A percentile compares a stretch with the other conserved stretches of the same genome.
Evolutionary conservation across 148 eudicot genomes (phyloP).

Genomic region (Persicaria tinctoria): DNA sequence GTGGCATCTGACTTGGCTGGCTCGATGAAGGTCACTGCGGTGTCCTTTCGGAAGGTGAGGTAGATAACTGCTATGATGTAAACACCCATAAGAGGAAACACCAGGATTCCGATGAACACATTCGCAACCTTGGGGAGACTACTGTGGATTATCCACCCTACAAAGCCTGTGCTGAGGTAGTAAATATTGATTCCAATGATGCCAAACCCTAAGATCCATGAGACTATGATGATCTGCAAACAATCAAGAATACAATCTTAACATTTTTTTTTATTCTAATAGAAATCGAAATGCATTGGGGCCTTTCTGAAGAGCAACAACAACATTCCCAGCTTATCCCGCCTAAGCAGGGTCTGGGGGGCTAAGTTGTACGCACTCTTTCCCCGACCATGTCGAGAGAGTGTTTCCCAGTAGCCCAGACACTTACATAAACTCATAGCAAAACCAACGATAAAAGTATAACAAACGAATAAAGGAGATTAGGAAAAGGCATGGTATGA

Average conservation of each 20-base stretch:
- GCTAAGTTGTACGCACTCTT: too few species aligned
- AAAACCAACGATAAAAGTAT: too few species aligned
- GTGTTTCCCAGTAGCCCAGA: too few species aligned
- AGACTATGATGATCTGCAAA: conserved; percentile 56
- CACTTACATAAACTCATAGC: too few species aligned
- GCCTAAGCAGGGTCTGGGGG: too few species aligned
- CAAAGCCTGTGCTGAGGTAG: conserved; percentile 56
- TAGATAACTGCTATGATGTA: conserved; percentile 52
- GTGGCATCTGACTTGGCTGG: conserved; percentile 28
- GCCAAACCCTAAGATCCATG: conserved; percentile 75
- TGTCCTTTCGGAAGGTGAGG: conserved; percentile 66
- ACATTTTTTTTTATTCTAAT: neutral
- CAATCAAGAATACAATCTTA: neutral
- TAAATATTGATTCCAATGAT: conserved; percentile 85
- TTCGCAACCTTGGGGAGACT: conserved; percentile 61
- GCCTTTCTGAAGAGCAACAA: neutral
- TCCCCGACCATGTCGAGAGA: too few species aligned
- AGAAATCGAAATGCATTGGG: neutral
- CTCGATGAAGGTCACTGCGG: conserved; percentile 46
- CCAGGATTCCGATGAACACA: conserved; percentile 59
- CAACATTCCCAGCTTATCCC: too few species aligned
- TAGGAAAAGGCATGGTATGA: neutral
- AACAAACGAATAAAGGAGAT: too few species aligned
- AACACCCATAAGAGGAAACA: conserved; percentile 70
- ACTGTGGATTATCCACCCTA: conserved; percentile 71